phyloP scores from a whole-genome alignment of 495 filamentous ascomycete genomes.

The Paragyromitra xinjiangensis region DNA sequence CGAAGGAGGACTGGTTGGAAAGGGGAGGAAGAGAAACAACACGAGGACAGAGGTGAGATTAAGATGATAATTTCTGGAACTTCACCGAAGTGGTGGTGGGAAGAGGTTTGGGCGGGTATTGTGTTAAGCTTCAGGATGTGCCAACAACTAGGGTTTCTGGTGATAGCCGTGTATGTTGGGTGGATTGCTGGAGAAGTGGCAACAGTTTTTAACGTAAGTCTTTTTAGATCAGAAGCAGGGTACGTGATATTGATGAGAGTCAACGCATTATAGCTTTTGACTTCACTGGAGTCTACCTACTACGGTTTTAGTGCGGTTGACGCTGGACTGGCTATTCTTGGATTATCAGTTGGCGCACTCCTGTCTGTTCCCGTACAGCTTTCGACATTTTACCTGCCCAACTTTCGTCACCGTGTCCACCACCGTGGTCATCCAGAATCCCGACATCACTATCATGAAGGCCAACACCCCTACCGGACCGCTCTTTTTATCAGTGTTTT shows the following conservation, averaged over 20 bases:
- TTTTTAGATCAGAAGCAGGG: neutral
- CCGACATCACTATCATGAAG: constrained; percentile 67
- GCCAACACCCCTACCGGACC: constrained; percentile 72
- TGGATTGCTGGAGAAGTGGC: constrained; percentile 81
- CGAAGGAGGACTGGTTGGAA: constrained; percentile 65
- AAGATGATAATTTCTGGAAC: constrained; percentile 75
- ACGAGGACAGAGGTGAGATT: constrained; percentile 74
- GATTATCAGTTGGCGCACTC: constrained; percentile 72
- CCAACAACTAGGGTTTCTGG: constrained; percentile 72
- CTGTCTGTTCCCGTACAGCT: constrained; percentile 75
- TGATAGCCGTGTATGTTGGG: constrained; percentile 75
- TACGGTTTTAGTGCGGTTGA: constrained; percentile 70
- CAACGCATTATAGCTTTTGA: constrained; percentile 65
- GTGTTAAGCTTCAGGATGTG: constrained; percentile 72
- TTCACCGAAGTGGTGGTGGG: constrained; percentile 75
- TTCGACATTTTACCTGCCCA: constrained; percentile 71
- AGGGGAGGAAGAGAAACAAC: constrained; percentile 59
- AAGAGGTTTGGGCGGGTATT: constrained; percentile 77
- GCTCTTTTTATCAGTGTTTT: constrained; percentile 68
- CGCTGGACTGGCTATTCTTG: constrained; percentile 70
- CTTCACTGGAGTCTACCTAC: constrained; percentile 69
- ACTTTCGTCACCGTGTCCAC: constrained; percentile 66
- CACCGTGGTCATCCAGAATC: constrained; percentile 66
- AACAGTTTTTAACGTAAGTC: constrained; percentile 68
- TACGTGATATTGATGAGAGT: neutral